Percentiles rank a stretch among this genome's conserved stretches.
phyloP scores from a whole-genome alignment of 2,329 filamentous ascomycete genomes.

The Pseudogymnoascus sp. region DNA sequence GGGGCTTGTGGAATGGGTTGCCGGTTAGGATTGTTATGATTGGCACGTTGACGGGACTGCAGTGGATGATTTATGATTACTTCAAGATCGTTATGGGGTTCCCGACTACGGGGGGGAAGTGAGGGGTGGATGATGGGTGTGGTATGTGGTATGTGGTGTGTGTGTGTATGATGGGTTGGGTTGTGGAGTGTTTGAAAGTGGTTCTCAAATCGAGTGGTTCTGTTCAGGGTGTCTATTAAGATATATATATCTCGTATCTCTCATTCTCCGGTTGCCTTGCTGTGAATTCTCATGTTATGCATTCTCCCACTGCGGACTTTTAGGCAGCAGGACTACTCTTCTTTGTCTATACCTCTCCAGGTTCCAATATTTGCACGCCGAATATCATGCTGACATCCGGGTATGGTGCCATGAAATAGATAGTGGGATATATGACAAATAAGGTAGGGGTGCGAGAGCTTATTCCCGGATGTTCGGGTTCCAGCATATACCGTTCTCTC shows the following conservation, averaged over 20 bases:
- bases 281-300: background rate
- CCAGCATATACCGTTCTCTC: background rate
- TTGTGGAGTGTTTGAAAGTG: background rate
- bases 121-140: slow-evolving; percentile 12
- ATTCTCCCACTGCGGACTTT: background rate
- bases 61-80: slow-evolving; percentile 93
- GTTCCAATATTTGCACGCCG: background rate
- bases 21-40: slow-evolving; percentile 79
- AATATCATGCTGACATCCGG: background rate
- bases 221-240: background rate
- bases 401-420: background rate
- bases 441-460: background rate
- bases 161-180: slow-evolving; percentile 1
- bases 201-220: background rate
- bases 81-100: slow-evolving; percentile 89
- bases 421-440: background rate
- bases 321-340: background rate
- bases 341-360: background rate
- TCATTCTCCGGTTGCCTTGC: background rate
- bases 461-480: background rate
- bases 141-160: background rate
- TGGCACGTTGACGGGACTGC: slow-evolving; percentile 60
- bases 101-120: slow-evolving; percentile 66
- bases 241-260: background rate
- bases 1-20: slow-evolving; percentile 85